Base-by-base conservation (phyloP, 208 protist genomes). In the Leptomonas pyrrhocoris region DNA sequence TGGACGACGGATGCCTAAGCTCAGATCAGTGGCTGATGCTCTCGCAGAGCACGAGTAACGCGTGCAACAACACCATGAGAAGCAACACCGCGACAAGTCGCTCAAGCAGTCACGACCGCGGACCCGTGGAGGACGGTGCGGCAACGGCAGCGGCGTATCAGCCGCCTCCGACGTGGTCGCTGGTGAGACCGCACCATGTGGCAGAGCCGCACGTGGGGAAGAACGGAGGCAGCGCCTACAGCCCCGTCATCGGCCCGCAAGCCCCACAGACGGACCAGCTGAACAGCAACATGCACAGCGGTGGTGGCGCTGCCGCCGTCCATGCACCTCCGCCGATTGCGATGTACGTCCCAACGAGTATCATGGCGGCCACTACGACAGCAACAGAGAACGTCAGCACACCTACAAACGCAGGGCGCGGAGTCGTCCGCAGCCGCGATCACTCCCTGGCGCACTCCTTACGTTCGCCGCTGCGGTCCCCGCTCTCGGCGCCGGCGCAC, bases 11-110 rank as follows among this genome's bases (percentile, higher is more conserved):
- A 49, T 49, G 46, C 49, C 31, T 40, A 19, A 45, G 49, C 34
- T 43, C 40, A 12, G 68, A 73, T 18, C 68, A 64, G 40, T 73
- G 58, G 68, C 48, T 43, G 23, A 40, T 65, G 48, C 49, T 55
- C 13, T 67, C 61, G 61, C 61, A 67, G 48, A 67, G 48, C 16
- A 45, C 48, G 34, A 57, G 61, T 21, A 67, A 55, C 49, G 36
- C 11, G 6, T 27, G 48, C 31, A 57, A 57, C 48, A 55, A 43
- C 46, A 55, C 46, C 2, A 38, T 63, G 43, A 40, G 25, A 25
- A 51, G 58, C 43, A 55, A 46, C 16, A 21, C 30, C 13, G 48
- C 46, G 2, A 67, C 61, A 12, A 57, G 61, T 38, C 61, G 48
- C 21, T 57, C 48, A 11, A 57, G 61, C 48, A 67, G 61, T 34